Percentiles rank a stretch among this genome's conserved stretches.
These are phyloP conservation scores for Dendrobium catenatum DNA, from an alignment of 106 monocot genomes.

Conservation along the genomic window DNA sequence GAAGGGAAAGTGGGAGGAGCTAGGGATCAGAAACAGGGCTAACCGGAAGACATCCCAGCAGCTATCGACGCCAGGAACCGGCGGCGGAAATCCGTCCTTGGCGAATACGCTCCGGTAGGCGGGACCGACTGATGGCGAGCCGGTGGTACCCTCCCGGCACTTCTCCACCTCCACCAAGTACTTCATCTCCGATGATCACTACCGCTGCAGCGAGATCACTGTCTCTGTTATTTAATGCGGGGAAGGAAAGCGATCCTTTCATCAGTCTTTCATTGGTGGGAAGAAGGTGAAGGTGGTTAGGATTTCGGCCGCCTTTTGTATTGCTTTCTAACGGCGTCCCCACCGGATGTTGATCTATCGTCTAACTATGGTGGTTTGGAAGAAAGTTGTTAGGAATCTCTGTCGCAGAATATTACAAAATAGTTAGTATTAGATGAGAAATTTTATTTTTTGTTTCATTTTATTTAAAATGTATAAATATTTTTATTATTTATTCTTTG, in stretches of 20 bases:
- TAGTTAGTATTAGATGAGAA: too few species aligned
- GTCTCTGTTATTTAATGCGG: background rate
- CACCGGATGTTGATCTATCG: background rate
- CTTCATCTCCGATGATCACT: constrained; percentile 32
- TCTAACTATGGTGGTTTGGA: too few species aligned
- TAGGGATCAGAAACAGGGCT: background rate
- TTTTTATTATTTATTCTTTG: too few species aligned
- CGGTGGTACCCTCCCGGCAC: constrained; percentile 24
- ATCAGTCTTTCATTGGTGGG: background rate
- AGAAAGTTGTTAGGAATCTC: too few species aligned
- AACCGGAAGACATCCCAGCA: constrained; percentile 97
- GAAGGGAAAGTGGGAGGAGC: background rate
- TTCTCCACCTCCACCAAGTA: constrained; percentile 71
- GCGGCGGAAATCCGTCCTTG: constrained; percentile 74
- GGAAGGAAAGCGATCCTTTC: background rate
- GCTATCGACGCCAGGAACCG: constrained; percentile 40
- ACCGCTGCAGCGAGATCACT: background rate
- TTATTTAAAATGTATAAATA: too few species aligned
- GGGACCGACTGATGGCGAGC: constrained; percentile 62
- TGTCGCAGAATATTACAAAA: too few species aligned
- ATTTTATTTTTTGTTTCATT: too few species aligned
- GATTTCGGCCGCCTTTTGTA: background rate
- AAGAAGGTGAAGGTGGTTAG: background rate
- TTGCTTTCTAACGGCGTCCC: background rate
- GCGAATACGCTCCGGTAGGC: constrained; percentile 71